Conservation (phyloP, 1,284 basidiomycete genomes). For the Rhodotorula sp. region DNA sequence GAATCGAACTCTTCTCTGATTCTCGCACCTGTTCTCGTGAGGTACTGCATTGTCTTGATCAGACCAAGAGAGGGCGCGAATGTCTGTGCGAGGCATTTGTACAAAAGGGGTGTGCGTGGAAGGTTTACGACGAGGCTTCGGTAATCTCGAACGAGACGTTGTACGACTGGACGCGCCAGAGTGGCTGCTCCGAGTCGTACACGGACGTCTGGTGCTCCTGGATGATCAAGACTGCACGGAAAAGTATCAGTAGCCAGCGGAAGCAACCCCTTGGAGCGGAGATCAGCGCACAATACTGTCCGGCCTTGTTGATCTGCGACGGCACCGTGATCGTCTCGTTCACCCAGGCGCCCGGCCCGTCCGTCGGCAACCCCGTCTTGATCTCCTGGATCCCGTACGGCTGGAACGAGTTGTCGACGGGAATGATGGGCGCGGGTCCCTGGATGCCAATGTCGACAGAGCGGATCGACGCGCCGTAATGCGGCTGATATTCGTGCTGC, state of each 20-base stretch:
- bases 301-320: neutral
- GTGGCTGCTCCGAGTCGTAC: neutral
- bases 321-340: neutral
- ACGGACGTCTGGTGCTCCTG: conserved; percentile 1
- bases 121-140: neutral
- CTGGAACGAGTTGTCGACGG: neutral
- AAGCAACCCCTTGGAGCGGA: neutral
- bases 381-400: neutral
- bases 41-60: too few species aligned
- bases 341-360: neutral
- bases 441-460: conserved; percentile 8
- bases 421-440: neutral
- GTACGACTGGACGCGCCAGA: conserved; percentile 8
- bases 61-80: too few species aligned
- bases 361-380: neutral
- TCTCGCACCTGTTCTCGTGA: neutral
- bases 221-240: neutral
- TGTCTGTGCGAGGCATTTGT: too few species aligned
- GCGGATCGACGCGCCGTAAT: neutral
- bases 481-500: neutral
- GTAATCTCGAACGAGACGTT: conserved; percentile 11
- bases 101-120: too few species aligned
- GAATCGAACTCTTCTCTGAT: neutral
- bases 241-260: neutral
- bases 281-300: neutral